Percentiles rank a stretch among this genome's conserved stretches.
Conservation (phyloP, 345 rosid species). For the Gossypium anomalum region DNA sequence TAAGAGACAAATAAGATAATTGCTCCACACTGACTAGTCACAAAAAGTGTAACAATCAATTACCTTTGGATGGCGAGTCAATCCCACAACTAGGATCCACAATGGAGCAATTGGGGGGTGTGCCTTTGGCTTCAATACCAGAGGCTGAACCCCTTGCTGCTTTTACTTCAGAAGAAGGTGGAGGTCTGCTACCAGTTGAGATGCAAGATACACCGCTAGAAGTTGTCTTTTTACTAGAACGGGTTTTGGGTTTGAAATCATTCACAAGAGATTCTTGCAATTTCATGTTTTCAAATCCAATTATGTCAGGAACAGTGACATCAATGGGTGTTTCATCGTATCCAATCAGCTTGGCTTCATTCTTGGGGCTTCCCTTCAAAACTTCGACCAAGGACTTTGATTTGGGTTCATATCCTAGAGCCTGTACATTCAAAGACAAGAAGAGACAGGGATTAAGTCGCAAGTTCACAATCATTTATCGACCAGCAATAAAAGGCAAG, state of each 20-base stretch:
- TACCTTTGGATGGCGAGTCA: slow-evolving; percentile 19
- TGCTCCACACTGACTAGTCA: not conserved
- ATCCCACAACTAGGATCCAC: slow-evolving; percentile 14
- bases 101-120: slow-evolving; percentile 16
- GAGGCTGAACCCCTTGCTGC: not conserved
- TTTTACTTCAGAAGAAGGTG: not conserved
- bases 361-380: slow-evolving; percentile 43
- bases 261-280: slow-evolving; percentile 22
- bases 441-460: not conserved
- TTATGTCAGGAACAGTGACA: slow-evolving; percentile 27
- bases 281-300: slow-evolving; percentile 26
- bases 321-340: slow-evolving; percentile 63
- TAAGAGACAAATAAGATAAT: not conserved
- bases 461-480: not conserved
- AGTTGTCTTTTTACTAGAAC: slow-evolving; percentile 19
- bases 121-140: slow-evolving; percentile 11
- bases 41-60: not conserved
- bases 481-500: not conserved
- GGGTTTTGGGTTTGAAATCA: slow-evolving; percentile 12
- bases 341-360: slow-evolving; percentile 73
- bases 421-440: slow-evolving; percentile 37
- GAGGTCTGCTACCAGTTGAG: slow-evolving; percentile 18
- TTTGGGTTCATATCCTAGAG: slow-evolving; percentile 42
- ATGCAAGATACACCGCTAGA: slow-evolving; percentile 10
- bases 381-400: slow-evolving; percentile 50